phyloP scores from a whole-genome alignment of 1,284 basidiomycete species.

The Coniophora puteana region DNA sequence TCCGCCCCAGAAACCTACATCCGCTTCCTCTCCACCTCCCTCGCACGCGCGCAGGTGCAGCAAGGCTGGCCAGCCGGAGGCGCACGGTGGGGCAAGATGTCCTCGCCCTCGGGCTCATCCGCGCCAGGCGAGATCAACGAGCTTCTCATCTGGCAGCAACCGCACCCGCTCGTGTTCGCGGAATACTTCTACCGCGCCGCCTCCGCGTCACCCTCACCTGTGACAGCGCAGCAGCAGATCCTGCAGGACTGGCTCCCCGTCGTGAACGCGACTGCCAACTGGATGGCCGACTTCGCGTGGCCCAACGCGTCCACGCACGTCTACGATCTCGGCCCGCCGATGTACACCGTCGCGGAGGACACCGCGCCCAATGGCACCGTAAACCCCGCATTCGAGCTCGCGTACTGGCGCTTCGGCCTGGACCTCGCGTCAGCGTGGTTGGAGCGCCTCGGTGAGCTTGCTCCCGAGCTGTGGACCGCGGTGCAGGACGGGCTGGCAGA shows the following conservation, averaged over 20 bases:
- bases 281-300: constrained; percentile 59
- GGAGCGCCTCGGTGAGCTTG: constrained; percentile 12
- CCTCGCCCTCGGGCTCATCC: constrained; percentile 54
- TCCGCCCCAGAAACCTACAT: constrained; percentile 42
- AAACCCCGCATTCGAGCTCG: constrained; percentile 37
- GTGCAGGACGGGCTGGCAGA: constrained; percentile 45
- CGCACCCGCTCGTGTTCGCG: constrained; percentile 56
- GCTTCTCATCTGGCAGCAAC: constrained; percentile 60
- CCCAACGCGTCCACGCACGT: constrained; percentile 41
- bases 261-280: constrained; percentile 51
- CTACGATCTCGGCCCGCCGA: constrained; percentile 56
- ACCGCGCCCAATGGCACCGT: constrained; percentile 44
- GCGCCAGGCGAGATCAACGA: constrained; percentile 61
- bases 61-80: constrained; percentile 50
- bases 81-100: constrained; percentile 67
- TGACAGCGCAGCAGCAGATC: constrained; percentile 34
- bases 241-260: constrained; percentile 49
- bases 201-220: constrained; percentile 25
- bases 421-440: constrained; percentile 32
- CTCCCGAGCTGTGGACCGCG: constrained; percentile 46
- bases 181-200: constrained; percentile 51
- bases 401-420: constrained; percentile 37
- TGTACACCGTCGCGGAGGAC: constrained; percentile 57
- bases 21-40: constrained; percentile 44
- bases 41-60: constrained; percentile 40